phyloP scores from a whole-genome alignment of 2,329 filamentous ascomycete species.

The Hirsutella rhossiliensis region DNA sequence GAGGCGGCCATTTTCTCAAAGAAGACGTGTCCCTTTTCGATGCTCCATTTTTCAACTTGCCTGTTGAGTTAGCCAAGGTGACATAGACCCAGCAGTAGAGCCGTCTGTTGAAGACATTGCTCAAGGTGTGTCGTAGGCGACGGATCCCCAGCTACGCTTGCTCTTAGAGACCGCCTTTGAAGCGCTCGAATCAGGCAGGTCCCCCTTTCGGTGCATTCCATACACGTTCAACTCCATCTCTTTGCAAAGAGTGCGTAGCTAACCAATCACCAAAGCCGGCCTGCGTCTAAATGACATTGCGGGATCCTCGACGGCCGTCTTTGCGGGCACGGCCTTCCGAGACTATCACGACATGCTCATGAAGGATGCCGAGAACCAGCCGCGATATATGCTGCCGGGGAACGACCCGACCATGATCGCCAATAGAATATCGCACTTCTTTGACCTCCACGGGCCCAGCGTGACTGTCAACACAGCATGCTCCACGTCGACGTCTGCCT shows the following conservation, averaged over 20 bases:
- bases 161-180: constrained; percentile 39
- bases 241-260: background rate
- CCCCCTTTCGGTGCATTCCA: background rate
- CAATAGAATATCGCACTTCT: constrained; percentile 40
- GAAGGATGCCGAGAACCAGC: constrained; percentile 29
- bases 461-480: constrained; percentile 39
- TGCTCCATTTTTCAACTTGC: constrained; percentile 30
- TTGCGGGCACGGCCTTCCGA: constrained; percentile 29
- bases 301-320: constrained; percentile 33
- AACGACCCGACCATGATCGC: constrained; percentile 29
- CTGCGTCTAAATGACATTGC: constrained; percentile 30
- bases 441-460: constrained; percentile 38
- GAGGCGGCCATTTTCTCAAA: constrained; percentile 24
- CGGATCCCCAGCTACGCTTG: constrained; percentile 37
- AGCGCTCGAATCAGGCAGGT: constrained; percentile 24
- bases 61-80: background rate
- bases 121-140: constrained; percentile 9
- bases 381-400: constrained; percentile 11
- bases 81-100: no score
- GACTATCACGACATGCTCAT: constrained; percentile 33
- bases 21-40: constrained; percentile 31
- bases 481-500: constrained; percentile 32
- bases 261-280: constrained; percentile 22
- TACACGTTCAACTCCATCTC: background rate
- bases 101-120: background rate